A percentile compares a stretch with the other conserved stretches of the same genome.
phyloP scores from a whole-genome alignment of 2,329 filamentous ascomycete genomes.

The Didymella pinodella region DNA sequence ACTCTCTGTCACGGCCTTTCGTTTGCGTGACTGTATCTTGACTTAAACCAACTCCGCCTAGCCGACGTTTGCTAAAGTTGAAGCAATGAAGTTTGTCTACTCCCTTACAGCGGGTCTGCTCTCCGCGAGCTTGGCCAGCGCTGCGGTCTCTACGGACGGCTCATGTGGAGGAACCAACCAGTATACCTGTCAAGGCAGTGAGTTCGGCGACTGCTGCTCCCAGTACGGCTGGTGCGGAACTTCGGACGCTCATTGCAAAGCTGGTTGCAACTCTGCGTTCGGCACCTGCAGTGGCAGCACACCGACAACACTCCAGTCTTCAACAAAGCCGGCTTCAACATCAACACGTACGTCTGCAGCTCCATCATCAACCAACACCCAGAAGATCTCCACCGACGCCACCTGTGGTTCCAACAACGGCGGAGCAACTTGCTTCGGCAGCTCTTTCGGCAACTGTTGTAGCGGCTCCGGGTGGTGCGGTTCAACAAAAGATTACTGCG shows the following conservation, averaged over 20 bases:
- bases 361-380: slow-evolving; percentile 32
- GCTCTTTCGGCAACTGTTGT: slow-evolving; percentile 49
- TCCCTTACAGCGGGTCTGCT: slow-evolving; percentile 31
- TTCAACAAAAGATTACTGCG: slow-evolving; percentile 47
- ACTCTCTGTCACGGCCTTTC: slow-evolving; percentile 9
- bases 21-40: background rate
- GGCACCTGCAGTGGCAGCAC: slow-evolving; percentile 37
- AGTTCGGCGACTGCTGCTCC: slow-evolving; percentile 57
- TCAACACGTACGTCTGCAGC: slow-evolving; percentile 24
- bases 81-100: slow-evolving; percentile 33
- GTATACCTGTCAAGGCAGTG: slow-evolving; percentile 55
- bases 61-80: background rate
- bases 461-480: slow-evolving; percentile 55
- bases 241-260: slow-evolving; percentile 40
- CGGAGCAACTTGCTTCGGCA: slow-evolving; percentile 30
- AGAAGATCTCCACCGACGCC: slow-evolving; percentile 50
- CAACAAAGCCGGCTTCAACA: slow-evolving; percentile 15
- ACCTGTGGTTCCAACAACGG: slow-evolving; percentile 53
- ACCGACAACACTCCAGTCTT: slow-evolving; percentile 24
- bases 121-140: slow-evolving; percentile 30
- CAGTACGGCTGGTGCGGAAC: slow-evolving; percentile 52
- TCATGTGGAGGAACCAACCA: slow-evolving; percentile 53
- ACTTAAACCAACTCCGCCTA: background rate
- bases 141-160: slow-evolving; percentile 51
- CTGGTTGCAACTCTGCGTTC: slow-evolving; percentile 43